These are phyloP conservation scores for Globisporangium heterothallicum DNA, from an alignment of 352 stramenopile species.

Conservation along the genomic window DNA sequence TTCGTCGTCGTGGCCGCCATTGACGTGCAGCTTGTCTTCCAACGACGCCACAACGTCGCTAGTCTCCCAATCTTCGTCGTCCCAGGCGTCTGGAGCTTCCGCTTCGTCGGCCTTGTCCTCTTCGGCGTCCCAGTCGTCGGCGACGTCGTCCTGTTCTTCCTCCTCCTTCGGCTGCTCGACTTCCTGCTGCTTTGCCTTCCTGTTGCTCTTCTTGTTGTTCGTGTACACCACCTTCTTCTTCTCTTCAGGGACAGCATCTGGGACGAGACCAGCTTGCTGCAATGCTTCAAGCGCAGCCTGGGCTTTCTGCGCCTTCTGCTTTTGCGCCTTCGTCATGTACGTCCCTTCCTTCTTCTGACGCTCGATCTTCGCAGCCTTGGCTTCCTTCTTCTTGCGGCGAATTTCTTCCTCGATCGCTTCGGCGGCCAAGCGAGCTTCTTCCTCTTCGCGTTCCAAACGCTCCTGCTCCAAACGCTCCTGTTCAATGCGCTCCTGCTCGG, in stretches of 20 bases:
- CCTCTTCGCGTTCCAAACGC: conserved; percentile 59
- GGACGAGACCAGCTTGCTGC: conserved; percentile 88
- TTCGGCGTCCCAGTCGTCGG: conserved; percentile 59
- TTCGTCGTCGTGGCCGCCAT: conserved; percentile 27
- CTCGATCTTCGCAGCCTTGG: conserved; percentile 85
- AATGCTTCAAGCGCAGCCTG: conserved; percentile 90
- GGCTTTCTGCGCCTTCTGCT: conserved; percentile 88
- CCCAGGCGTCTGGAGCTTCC: conserved; percentile 73
- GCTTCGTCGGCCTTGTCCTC: conserved; percentile 47
- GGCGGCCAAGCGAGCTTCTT: conserved; percentile 44
- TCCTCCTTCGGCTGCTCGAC: conserved; percentile 25
- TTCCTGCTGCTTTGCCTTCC: conserved; percentile 27
- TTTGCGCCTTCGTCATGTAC: conserved; percentile 99
- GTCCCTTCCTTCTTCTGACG: conserved; percentile 95
- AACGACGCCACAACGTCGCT: conserved; percentile 72
- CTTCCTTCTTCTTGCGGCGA: conserved; percentile 78
- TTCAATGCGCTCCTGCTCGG: conserved; percentile 70
- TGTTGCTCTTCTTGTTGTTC: conserved; percentile 83
- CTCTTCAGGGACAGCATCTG: conserved; percentile 48
- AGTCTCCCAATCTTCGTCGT: conserved; percentile 81
- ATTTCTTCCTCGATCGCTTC: conserved; percentile 50
- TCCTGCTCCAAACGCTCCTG: conserved; percentile 71
- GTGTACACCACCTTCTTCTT: conserved; percentile 90
- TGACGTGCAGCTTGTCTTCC: conserved; percentile 69
- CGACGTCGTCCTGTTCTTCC: conserved; percentile 55